These are phyloP conservation scores for Oidium heveae DNA, from an alignment of 2,329 filamentous ascomycete genomes.

Conservation along the genomic window DNA sequence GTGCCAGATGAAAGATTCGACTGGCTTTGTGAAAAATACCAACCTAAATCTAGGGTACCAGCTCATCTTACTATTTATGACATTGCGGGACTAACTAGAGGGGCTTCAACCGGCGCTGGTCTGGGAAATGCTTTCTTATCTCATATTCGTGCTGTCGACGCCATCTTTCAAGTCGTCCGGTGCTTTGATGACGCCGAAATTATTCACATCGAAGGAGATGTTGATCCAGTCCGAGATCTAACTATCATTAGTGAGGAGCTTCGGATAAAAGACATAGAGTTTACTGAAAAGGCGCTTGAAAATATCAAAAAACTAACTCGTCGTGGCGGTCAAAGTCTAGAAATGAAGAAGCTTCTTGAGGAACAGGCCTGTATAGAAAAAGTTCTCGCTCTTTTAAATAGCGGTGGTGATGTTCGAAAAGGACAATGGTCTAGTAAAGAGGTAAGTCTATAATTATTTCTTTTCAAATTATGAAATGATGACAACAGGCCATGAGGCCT, in stretches of 20 bases:
- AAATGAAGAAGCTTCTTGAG: conserved; percentile 93
- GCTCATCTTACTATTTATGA: conserved; percentile 97
- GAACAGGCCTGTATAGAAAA: conserved; percentile 87
- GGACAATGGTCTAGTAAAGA: conserved; percentile 79
- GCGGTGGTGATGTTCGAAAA: conserved; percentile 84
- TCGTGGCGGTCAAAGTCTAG: conserved; percentile 78
- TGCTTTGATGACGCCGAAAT: conserved; percentile 99
- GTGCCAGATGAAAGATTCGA: conserved; percentile 92
- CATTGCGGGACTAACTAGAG: conserved; percentile 87
- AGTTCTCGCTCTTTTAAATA: conserved; percentile 57
- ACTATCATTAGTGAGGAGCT: conserved; percentile 95
- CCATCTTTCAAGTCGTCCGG: conserved; percentile 89
- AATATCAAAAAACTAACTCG: conserved; percentile 82
- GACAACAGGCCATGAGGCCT: conserved; percentile 91
- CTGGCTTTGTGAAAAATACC: conserved; percentile 89
- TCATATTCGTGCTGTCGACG: conserved; percentile 92
- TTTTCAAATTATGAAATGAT: conserved; percentile 39
- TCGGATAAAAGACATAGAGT: conserved; percentile 95
- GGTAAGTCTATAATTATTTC: conserved; percentile 32
- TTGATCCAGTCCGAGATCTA: conserved; percentile 80
- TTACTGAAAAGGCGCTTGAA: conserved; percentile 86
- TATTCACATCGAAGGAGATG: conserved; percentile 97
- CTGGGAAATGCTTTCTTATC: conserved; percentile 96
- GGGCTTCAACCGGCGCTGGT: conserved; percentile 89
- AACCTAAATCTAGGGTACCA: conserved; percentile 90